Conservation (phyloP, 2,329 filamentous ascomycete genomes). For the Trichoderma atroviride region DNA sequence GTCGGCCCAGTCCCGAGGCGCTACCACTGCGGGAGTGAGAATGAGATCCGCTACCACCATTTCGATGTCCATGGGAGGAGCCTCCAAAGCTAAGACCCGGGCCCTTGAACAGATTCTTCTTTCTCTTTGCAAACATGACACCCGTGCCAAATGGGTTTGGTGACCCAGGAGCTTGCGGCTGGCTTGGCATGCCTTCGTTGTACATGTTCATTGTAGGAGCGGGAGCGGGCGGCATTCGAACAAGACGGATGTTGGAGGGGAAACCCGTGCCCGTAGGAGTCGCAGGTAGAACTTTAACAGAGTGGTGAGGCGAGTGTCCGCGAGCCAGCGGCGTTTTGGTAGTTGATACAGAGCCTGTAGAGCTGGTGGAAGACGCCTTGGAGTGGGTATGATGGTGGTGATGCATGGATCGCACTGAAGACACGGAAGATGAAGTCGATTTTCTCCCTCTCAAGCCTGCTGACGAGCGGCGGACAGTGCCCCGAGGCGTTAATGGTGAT, state of each 20-base stretch:
- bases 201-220: conserved; percentile 54
- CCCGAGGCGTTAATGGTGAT: conserved; percentile 83
- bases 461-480: conserved; percentile 80
- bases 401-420: conserved; percentile 88
- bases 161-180: conserved; percentile 51
- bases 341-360: conserved; percentile 71
- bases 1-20: conserved; percentile 62
- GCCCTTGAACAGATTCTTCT: conserved; percentile 80
- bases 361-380: conserved; percentile 92
- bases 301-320: conserved; percentile 79
- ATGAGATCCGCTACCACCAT: conserved; percentile 44
- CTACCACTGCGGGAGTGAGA: conserved; percentile 62
- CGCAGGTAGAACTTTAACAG: conserved; percentile 91
- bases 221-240: conserved; percentile 61
- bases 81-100: conserved; percentile 64
- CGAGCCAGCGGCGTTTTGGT: conserved; percentile 67
- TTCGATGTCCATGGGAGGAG: conserved; percentile 43
- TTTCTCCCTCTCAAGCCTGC: conserved; percentile 85
- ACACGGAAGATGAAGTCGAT: conserved; percentile 93
- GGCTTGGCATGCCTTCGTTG: conserved; percentile 60
- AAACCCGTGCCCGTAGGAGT: conserved; percentile 77
- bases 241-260: conserved; percentile 82
- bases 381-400: conserved; percentile 86
- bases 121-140: conserved; percentile 78
- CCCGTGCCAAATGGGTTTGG: conserved; percentile 61